Evolutionary conservation across 2,329 filamentous ascomycete species (phyloP), one percentile per base, ranked within the genome.

Genomic region (Phyllosticta citribraziliensis): DNA sequence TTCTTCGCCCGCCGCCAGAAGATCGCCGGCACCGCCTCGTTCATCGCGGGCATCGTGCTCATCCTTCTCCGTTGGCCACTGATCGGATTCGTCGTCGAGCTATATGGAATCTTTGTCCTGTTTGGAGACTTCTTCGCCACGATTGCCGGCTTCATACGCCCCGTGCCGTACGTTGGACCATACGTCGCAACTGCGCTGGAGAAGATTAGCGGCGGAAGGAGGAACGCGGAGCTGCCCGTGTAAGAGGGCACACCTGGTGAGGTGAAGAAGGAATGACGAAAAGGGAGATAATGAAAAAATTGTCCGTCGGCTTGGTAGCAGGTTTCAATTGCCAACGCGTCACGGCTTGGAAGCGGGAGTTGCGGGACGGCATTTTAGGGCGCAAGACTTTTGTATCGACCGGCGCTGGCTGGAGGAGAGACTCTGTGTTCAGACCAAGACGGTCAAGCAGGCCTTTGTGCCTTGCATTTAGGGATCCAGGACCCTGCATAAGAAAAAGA

Each of bases 51-150:
- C 14, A 88, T 99, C 50, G 70, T 86, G 10, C 82, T 99, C 19
- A 99, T 99, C 67, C 79, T 99, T 50, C 74, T 96, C 70, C 84
- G 88, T 64, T 99, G 94, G 92, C 89, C 94, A 0, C 82, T 99
- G 60, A 83, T 94, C 64, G 94, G 94, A 27, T 99, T 99, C 76
- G 70, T 88, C 62, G 83, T 97, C 67, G 94, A 99, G 76, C 76
- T 93, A 3, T 97, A 97, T 76, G 94, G 94, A 30, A 93, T 99
- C 66, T 83, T 95, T 67, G 84, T 97, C 57, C 79, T 99, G 40
- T 99, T 99, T 76, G 94, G 94, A 40, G 94, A 99, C 75, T 97
- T 97, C 77, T 82, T 97, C 63, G 89, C 91, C 56, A 97, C 93
- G 20, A 92, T 97, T 66, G 89, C 88, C 0, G 85, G 89, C 17